Percentiles rank a stretch among this genome's conserved stretches.
Evolutionary conservation across 1,139 yeast genomes (phyloP).

Genomic region (Candida sanyaensis): DNA sequence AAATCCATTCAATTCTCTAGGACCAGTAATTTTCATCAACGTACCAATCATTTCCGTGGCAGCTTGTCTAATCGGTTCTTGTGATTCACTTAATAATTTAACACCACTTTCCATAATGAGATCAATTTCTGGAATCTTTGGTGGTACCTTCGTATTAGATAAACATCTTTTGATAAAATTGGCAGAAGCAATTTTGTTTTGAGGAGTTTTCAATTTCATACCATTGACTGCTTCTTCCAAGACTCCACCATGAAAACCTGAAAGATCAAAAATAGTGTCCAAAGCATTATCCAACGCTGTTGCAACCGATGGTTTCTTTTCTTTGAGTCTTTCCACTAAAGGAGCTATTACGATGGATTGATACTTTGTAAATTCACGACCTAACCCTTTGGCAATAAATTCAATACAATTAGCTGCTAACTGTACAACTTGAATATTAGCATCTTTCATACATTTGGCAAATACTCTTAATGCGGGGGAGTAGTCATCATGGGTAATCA

Average conservation of each 20-base stretch:
- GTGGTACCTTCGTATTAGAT: conserved; percentile 48
- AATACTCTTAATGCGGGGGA: conserved; percentile 57
- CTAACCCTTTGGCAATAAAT: conserved; percentile 66
- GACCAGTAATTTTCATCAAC: conserved; percentile 79
- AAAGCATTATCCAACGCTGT: conserved; percentile 68
- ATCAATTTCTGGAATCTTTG: conserved; percentile 56
- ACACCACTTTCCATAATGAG: conserved; percentile 54
- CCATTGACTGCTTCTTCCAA: conserved; percentile 61
- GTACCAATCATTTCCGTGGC: conserved; percentile 83
- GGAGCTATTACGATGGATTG: conserved; percentile 57
- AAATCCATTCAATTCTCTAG: conserved; percentile 59
- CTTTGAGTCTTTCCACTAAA: conserved; percentile 81
- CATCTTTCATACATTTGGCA: conserved; percentile 83
- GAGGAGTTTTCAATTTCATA: conserved; percentile 82
- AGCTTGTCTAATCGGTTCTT: conserved; percentile 80
- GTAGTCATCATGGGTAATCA: conserved; percentile 53
- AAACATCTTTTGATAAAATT: conserved; percentile 68
- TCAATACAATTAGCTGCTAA: conserved; percentile 73
- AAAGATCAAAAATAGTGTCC: conserved; percentile 57
- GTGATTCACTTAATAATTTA: conserved; percentile 75
- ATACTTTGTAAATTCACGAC: conserved; percentile 54
- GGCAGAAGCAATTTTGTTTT: conserved; percentile 70
- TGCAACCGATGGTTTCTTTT: conserved; percentile 77
- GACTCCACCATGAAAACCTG: conserved; percentile 54
- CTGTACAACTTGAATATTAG: conserved; percentile 85